Evolutionary conservation across 2,329 filamentous ascomycete species (phyloP).

Genomic region (Aspergillus terreus): DNA sequence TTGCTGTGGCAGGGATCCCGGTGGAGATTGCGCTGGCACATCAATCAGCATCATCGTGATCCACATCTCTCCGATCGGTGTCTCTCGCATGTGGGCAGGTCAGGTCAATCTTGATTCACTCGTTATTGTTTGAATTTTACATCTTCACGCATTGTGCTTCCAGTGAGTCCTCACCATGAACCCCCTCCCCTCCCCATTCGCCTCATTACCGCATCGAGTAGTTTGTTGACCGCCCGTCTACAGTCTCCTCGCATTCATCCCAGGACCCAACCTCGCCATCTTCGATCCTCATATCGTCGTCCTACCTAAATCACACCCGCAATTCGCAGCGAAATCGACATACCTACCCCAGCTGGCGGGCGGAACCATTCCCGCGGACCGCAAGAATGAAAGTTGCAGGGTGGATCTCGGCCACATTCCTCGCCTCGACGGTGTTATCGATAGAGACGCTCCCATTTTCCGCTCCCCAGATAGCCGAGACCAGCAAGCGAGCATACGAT

Average conservation of each 20-base stretch:
- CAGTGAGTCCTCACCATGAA: neutral
- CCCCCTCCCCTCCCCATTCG: neutral
- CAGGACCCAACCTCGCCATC: no score
- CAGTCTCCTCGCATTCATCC: neutral
- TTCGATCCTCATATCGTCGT: neutral
- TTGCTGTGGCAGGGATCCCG: slow-evolving; percentile 33
- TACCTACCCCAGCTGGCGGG: slow-evolving; percentile 1
- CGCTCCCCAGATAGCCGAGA: slow-evolving; percentile 19
- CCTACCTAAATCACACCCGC: neutral
- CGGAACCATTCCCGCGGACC: slow-evolving; percentile 11
- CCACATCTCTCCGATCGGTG: neutral
- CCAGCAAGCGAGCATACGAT: slow-evolving; percentile 25
- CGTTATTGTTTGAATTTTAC: neutral
- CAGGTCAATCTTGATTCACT: neutral
- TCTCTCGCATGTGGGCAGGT: neutral
- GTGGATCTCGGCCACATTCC: slow-evolving; percentile 29
- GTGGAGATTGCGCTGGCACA: slow-evolving; percentile 26
- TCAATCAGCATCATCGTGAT: slow-evolving; percentile 7
- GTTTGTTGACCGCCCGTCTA: slow-evolving; percentile 29
- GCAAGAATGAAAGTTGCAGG: slow-evolving; percentile 32
- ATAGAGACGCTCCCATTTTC: slow-evolving; percentile 29
- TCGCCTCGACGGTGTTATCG: slow-evolving; percentile 27
- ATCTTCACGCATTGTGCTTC: neutral
- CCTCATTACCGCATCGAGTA: slow-evolving; percentile 27
- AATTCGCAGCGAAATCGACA: neutral